Base-by-base conservation (phyloP, 2,329 filamentous ascomycete genomes). In the Colletotrichum cordylinicola region DNA sequence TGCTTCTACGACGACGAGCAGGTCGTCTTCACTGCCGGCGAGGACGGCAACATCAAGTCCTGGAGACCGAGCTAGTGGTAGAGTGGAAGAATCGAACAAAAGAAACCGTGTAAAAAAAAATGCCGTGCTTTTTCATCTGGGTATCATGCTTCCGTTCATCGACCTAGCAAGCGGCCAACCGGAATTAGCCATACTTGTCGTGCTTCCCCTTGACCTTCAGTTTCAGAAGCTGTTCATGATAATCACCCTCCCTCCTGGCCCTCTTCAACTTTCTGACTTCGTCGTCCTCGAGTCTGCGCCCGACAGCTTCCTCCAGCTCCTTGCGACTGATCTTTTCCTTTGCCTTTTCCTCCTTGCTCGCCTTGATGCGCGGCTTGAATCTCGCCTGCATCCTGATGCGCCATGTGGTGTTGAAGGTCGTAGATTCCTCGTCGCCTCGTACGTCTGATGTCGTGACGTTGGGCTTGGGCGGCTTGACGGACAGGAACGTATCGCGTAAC, bases 151-250 rank as follows among this genome's bases (percentile, higher is more conserved):
- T 67, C 31, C 72, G 68, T 33, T 43, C 43, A n/a, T 48, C 27
- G 35, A 67, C 10, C 33, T 21, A 2, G 9, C 29, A 12, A 60
- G 18, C 4, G 3, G 37, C 35, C 7, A n/a, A 2, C 4, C 12
- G 31, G 10, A 9, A 16, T 71, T 74, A 78, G 37, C 88, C 87
- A 78, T 89, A 98, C 84, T 98, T 98, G 86, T 98, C 96, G 85
- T 98, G 96, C 86, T 98, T 98, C 72, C 93, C 93, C 87, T 98
- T 98, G 35, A 97, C 94, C 85, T 96, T 97, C 71, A 98, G 88
- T 85, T 98, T 93, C 78, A 98, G 85, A 81, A 98, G 85, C 79
- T 91, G 91, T 86, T 98, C 96, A 83, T 98, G 94, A 83, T 97
- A 98, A 83, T 96, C 93, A 1, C 97, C 97, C 80, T 98, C 94